Conservation (phyloP, 371 early-diverging fungal genomes). For the Mortierella polycephala region DNA sequence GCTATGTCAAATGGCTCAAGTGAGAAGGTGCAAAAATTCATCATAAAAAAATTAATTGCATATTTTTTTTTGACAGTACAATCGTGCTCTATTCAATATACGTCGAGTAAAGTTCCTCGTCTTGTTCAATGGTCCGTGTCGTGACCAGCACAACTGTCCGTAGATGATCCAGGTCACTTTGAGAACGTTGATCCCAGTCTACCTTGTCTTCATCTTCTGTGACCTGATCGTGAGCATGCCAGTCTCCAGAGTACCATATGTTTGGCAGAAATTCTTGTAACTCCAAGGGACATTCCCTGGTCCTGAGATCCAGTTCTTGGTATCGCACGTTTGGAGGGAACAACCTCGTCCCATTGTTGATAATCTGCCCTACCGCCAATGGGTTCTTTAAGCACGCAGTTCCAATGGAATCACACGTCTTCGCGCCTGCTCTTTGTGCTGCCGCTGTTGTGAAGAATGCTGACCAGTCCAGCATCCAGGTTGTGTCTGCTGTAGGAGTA, state of each 20-base stretch:
- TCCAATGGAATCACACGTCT: background rate
- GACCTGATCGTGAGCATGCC: conserved; percentile 36
- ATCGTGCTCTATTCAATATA: conserved; percentile 57
- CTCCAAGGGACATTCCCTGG: conserved; percentile 54
- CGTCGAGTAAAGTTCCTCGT: conserved; percentile 65
- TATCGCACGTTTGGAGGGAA: conserved; percentile 64
- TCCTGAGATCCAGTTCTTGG: conserved; percentile 63
- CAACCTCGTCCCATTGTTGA: conserved; percentile 60
- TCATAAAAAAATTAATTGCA: background rate
- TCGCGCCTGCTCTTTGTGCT: background rate
- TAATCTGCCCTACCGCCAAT: conserved; percentile 65
- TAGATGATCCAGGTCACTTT: conserved; percentile 24
- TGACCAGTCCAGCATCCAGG: conserved; percentile 58
- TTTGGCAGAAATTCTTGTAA: conserved; percentile 65
- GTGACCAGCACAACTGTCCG: conserved; percentile 60
- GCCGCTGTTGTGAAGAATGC: background rate
- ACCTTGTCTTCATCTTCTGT: conserved; percentile 22
- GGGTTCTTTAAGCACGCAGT: conserved; percentile 56
- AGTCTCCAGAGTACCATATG: conserved; percentile 53
- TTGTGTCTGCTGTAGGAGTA: conserved; percentile 60
- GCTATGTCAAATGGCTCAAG: conserved; percentile 63
- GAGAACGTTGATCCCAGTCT: conserved; percentile 20
- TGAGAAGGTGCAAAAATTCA: background rate
- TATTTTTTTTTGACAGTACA: background rate
- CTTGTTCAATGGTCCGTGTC: conserved; percentile 52